Evolutionary conservation across 83 land plant species (phyloP), one percentile per base, ranked within the genome.

Genomic region (Larix sibirica): DNA sequence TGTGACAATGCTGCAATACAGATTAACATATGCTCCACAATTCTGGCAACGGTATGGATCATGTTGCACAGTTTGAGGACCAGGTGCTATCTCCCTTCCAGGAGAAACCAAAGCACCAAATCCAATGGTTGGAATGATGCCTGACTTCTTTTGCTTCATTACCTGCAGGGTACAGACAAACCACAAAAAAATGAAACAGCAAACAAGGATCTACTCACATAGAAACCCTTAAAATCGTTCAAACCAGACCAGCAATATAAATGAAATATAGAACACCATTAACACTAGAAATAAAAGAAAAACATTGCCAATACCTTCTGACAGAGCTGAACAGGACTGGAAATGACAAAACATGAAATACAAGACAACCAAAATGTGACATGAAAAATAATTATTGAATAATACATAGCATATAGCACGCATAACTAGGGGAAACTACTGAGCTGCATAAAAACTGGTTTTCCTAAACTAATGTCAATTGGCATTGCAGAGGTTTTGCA

Each of bases 71-170:
- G 88, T 82, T 71, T 95, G 96, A 71, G 96, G 96, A 73, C 93
- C 88, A 3, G 94, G 90, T 42, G 84, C 82, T 10, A 90, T 87
- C 88, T 92, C 99, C 78, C 90, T 95, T 7, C 99, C 99, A 69
- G 93, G 93, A 81, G 95, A 96, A 62, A 98, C 92, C 78, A 98
- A 86, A 6, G 96, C 99, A 66, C 99, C 99, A 90, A 98, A 96
- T n/a, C 97, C 97, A 80, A 96, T 85, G 82, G 98, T 95, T 31
- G 95, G 86, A 10, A 88, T 87, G 83, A 94, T 95, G 31, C 90
- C 89, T 63, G 83, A 89, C 88, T 95, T 98, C 81, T 96, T 98
- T 62, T 91, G 92, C 71, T 87, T 96, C 86, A 93, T 81, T 4
- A 96, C 86, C 96, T 94, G 82, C 7, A 80, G 71, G 79, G 58